phyloP scores from a whole-genome alignment of 139 green algal genomes.

The Tetraselmis striata region DNA sequence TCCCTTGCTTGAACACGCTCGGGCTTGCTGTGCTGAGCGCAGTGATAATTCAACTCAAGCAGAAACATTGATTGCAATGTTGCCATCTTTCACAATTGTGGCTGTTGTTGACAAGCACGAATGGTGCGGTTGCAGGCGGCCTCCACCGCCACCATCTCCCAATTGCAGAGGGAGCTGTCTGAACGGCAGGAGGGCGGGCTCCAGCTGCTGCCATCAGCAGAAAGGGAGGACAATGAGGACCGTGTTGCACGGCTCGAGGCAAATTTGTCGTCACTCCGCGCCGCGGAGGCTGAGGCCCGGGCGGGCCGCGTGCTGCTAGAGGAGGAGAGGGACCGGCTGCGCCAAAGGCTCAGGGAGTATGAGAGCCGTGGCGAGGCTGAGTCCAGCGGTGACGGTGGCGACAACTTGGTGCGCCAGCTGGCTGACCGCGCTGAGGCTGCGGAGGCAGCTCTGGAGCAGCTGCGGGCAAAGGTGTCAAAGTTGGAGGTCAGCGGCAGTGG shows the following conservation, averaged over 20 bases:
- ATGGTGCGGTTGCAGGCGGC: not conserved
- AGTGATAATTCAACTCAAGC: too few species aligned
- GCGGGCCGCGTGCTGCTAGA: not conserved
- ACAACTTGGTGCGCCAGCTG: conserved; percentile 1
- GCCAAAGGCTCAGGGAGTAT: not conserved
- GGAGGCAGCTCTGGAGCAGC: conserved; percentile 8
- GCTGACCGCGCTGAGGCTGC: conserved; percentile 22
- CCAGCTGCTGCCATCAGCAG: too few species aligned
- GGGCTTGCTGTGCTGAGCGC: too few species aligned
- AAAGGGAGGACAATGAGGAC: not conserved
- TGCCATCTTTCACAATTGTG: too few species aligned
- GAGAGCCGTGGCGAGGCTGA: too few species aligned
- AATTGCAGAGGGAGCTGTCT: not conserved
- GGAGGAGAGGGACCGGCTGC: not conserved
- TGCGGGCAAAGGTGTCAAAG: not conserved
- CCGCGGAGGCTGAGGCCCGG: not conserved
- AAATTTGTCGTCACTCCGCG: not conserved
- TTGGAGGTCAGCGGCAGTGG: not conserved
- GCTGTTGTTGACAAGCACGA: too few species aligned
- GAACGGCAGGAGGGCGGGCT: too few species aligned
- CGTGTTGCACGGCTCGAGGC: not conserved
- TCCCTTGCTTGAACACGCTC: too few species aligned
- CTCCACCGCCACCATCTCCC: not conserved
- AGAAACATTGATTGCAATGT: too few species aligned
- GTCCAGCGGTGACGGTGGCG: not conserved